Conservation (phyloP, 768 basidiomycete genomes). For the Russula brevipes region DNA sequence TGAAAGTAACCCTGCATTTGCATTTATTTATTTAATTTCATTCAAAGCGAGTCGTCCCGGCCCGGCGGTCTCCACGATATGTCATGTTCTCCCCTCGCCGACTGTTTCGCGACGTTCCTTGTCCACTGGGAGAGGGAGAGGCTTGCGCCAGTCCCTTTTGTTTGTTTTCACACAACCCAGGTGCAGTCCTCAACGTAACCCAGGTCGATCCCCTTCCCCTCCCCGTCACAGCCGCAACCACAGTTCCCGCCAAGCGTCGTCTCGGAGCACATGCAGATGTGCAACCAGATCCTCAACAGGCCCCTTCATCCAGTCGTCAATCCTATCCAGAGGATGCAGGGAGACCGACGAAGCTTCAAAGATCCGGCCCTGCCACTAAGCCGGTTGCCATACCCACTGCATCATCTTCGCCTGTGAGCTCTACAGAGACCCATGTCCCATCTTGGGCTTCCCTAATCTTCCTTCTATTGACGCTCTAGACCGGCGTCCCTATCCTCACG, state of each 20-base stretch:
- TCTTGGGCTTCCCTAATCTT: neutral
- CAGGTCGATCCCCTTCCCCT: conserved; percentile 35
- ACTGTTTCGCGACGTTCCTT: conserved; percentile 53
- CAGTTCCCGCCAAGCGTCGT: conserved; percentile 52
- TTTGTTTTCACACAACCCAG: conserved; percentile 57
- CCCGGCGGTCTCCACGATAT: too few species aligned
- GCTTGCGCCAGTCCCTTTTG: conserved; percentile 51
- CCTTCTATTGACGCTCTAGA: conserved; percentile 32
- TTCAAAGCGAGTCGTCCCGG: too few species aligned
- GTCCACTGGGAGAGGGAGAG: conserved; percentile 44
- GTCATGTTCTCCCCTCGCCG: conserved; percentile 55
- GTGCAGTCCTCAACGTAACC: conserved; percentile 37
- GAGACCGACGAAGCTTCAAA: conserved; percentile 57
- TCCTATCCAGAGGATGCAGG: conserved; percentile 34
- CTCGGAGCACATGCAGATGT: conserved; percentile 15
- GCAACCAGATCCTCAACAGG: neutral
- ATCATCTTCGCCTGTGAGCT: conserved; percentile 32
- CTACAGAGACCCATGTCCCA: neutral
- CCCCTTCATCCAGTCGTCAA: conserved; percentile 3
- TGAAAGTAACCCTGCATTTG: conserved; percentile 33
- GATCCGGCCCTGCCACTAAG: conserved; percentile 41
- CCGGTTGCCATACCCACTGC: conserved; percentile 42
- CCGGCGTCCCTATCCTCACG: conserved; percentile 60
- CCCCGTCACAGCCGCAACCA: conserved; percentile 24
- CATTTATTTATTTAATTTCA: too few species aligned